Evolutionary conservation across 2,329 filamentous ascomycete species (phyloP).

Genomic region (Orbilia brochopaga): DNA sequence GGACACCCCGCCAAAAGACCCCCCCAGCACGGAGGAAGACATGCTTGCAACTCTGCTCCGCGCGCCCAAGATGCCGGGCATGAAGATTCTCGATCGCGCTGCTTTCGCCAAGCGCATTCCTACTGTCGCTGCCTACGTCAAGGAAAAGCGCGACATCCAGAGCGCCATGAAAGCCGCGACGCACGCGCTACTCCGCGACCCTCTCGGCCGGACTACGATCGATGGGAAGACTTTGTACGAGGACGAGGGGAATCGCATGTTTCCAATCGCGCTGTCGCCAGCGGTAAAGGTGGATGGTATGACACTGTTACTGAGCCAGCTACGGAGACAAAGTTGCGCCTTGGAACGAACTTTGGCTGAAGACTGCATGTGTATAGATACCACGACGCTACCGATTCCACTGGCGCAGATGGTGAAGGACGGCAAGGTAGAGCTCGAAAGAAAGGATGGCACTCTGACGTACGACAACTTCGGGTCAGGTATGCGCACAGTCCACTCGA

Average conservation of each 20-base stretch:
- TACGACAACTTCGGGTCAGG: slow-evolving; percentile 48
- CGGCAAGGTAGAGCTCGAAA: slow-evolving; percentile 17
- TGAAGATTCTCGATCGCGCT: slow-evolving; percentile 73
- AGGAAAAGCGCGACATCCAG: slow-evolving; percentile 76
- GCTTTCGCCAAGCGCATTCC: slow-evolving; percentile 80
- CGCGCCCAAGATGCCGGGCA: slow-evolving; percentile 53
- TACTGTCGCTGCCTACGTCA: slow-evolving; percentile 77
- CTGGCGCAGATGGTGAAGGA: slow-evolving; percentile 35
- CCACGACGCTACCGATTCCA: slow-evolving; percentile 23
- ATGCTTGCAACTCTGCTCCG: slow-evolving; percentile 30
- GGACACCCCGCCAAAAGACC: background rate
- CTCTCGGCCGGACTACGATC: slow-evolving; percentile 14
- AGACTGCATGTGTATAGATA: slow-evolving; percentile 4
- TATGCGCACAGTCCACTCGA: slow-evolving; percentile 2
- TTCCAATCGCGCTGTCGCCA: slow-evolving; percentile 27
- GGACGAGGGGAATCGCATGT: slow-evolving; percentile 23
- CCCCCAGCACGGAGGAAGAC: slow-evolving; percentile 12
- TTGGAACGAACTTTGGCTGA: slow-evolving; percentile 37
- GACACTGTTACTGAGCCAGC: slow-evolving; percentile 38
- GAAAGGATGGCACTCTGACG: slow-evolving; percentile 46
- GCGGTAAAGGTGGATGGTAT: slow-evolving; percentile 64
- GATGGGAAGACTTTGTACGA: slow-evolving; percentile 20
- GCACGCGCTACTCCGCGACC: slow-evolving; percentile 58
- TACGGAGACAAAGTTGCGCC: slow-evolving; percentile 26
- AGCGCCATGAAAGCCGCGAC: slow-evolving; percentile 66